Evolutionary conservation across 2,329 filamentous ascomycete species (phyloP).

Genomic region (Pseudogymnoascus pannorum): DNA sequence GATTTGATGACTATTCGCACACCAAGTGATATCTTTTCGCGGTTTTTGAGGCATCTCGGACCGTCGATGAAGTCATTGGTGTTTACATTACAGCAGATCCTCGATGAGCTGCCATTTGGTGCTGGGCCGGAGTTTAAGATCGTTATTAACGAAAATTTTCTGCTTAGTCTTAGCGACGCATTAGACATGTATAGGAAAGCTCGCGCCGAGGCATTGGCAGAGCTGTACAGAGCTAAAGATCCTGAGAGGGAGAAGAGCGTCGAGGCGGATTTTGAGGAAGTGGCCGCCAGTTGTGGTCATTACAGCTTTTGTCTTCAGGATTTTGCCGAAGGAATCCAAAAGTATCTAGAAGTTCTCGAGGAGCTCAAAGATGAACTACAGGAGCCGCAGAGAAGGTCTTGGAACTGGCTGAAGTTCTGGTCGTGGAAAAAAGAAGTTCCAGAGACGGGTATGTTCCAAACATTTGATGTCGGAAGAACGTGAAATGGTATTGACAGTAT

Average conservation of each 20-base stretch:
- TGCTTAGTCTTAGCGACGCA: conserved; percentile 71
- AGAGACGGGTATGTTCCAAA: background rate
- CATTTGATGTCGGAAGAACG: background rate
- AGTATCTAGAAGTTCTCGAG: conserved; percentile 76
- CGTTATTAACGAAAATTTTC: conserved; percentile 70
- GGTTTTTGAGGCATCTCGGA: conserved; percentile 82
- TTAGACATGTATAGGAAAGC: conserved; percentile 71
- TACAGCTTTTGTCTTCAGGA: conserved; percentile 89
- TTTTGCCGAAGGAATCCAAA: conserved; percentile 82
- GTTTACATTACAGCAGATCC: conserved; percentile 79
- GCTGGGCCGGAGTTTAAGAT: conserved; percentile 60
- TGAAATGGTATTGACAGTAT: background rate
- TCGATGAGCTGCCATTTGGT: conserved; percentile 80
- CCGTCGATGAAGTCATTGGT: conserved; percentile 96
- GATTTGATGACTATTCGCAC: conserved; percentile 32
- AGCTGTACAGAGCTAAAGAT: conserved; percentile 75
- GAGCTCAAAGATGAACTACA: conserved; percentile 70
- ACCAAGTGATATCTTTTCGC: conserved; percentile 79
- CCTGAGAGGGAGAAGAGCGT: conserved; percentile 62
- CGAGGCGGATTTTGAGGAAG: conserved; percentile 92
- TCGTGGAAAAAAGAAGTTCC: conserved; percentile 29
- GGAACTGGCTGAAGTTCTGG: conserved; percentile 88
- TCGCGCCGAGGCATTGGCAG: conserved; percentile 65
- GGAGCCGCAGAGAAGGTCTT: conserved; percentile 54
- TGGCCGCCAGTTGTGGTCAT: conserved; percentile 94